Base-by-base conservation (phyloP, 2,329 filamentous ascomycete species). In the Colletotrichum gloeosporioides region DNA sequence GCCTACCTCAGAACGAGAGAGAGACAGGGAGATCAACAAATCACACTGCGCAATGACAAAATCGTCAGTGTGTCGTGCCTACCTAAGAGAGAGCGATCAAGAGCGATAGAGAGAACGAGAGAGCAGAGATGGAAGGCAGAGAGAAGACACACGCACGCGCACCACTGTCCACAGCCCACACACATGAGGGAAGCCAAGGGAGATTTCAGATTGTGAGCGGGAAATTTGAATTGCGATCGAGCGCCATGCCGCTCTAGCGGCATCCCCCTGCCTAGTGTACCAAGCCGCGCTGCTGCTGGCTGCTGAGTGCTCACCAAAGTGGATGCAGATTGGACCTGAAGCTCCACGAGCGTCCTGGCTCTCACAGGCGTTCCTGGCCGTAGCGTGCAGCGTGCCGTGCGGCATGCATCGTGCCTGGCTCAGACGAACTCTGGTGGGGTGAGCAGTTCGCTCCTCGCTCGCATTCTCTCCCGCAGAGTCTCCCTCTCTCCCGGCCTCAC, bases 201-300 rank as follows among this genome's bases (percentile, higher is more conserved):
- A 22, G 44, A 53, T 53, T 53, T 53, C 44, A 59, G 13, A 59
- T 69, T 61, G 18, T n/a, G 57, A 65, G 57, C 66, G 69, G 73
- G 74, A 73, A 74, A 76, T 74, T 76, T 44, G 74, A 55, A 76
- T 76, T 76, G 71, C 70, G 74, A 74, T 74, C 49, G 70, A 69
- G 71, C 70, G 70, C 70, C 64, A 65, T 74, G 70, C 70, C 71
- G 65, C 73, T 36, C 69, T 64, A 68, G 64, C 59, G 59, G 59
- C 49, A 18, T 16, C 15, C n/a, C 64, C 74, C 57, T 76, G 68
- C 36, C 68, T 53, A 62, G 31, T 6, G 18, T 49, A 32, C 31
- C 13, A 15, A 68, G n/a, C 44, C 32, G 66, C 34, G 49, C 53
- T 59, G 44, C n/a, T 53, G 44, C 44, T 53, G 44, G n/a, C n/a